A percentile compares a stretch with the other conserved stretches of the same genome.
These are phyloP conservation scores for Dactylis glomerata DNA, from an alignment of 176 grass and related monocot genomes.

Conservation along the genomic window DNA sequence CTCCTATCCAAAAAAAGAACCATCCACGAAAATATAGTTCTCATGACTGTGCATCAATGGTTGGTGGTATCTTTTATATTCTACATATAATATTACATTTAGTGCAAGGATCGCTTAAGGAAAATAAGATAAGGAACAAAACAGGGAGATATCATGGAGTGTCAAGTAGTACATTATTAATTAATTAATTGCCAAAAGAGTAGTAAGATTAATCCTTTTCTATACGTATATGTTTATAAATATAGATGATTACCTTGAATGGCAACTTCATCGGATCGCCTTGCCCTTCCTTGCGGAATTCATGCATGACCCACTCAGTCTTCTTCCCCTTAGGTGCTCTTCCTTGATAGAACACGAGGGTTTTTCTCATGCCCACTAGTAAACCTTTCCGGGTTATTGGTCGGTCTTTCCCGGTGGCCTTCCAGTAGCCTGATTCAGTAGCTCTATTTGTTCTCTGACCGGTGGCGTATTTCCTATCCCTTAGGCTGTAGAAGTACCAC, in stretches of 20 bases:
- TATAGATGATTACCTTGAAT: constrained; percentile 44
- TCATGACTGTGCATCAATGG: not conserved
- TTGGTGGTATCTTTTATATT: not conserved
- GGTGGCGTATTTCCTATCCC: constrained; percentile 86
- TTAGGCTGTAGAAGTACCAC: constrained; percentile 89
- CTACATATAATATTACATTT: not conserved
- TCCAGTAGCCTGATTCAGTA: constrained; percentile 89
- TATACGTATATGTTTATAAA: not conserved
- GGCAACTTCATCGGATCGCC: constrained; percentile 42
- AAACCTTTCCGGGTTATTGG: constrained; percentile 56
- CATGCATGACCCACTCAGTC: constrained; percentile 98
- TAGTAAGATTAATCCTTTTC: not conserved
- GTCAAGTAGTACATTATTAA: not conserved
- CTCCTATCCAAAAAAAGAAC: too few relatives aligned
- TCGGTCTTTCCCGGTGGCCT: constrained; percentile 87
- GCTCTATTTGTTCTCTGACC: constrained; percentile 86
- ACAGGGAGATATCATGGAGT: not conserved
- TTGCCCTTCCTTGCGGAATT: constrained; percentile 71
- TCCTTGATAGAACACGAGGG: constrained; percentile 89
- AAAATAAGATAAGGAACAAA: not conserved
- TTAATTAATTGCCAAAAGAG: not conserved
- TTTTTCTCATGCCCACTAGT: constrained; percentile 90
- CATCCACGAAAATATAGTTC: not conserved
- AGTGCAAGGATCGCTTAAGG: not conserved
- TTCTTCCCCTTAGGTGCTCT: constrained; percentile 91